Conservation (phyloP, 352 stramenopile genomes). For the Phytopythium helicoides region DNA sequence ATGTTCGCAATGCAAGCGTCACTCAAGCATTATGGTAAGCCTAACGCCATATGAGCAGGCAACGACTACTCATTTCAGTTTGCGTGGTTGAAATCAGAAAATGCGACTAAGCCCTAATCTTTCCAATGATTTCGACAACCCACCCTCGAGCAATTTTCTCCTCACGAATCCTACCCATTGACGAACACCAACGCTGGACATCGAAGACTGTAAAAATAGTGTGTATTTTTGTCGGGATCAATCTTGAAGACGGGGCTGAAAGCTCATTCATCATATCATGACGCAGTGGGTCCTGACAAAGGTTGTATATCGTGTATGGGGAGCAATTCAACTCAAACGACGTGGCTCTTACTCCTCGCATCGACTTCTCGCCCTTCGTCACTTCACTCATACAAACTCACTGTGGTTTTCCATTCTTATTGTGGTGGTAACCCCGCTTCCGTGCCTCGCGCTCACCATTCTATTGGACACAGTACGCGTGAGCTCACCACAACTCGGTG, state of each 20-base stretch:
- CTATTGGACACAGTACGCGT: constrained; percentile 6
- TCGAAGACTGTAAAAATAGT: neutral
- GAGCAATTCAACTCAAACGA: constrained; percentile 1
- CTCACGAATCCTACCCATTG: too few relatives aligned
- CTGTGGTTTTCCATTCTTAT: constrained; percentile 3
- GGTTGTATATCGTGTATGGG: neutral
- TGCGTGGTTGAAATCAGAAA: too few relatives aligned
- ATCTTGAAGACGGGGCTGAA: too few relatives aligned
- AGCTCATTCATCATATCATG: too few relatives aligned
- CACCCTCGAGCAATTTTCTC: too few relatives aligned
- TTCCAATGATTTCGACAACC: too few relatives aligned
- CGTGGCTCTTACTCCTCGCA: constrained; percentile 6
- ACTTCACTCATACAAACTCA: constrained; percentile 6
- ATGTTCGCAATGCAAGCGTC: constrained; percentile 28
- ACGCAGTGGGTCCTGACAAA: neutral
- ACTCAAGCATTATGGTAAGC: constrained; percentile 29
- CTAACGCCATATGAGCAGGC: too few relatives aligned
- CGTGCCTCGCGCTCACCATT: constrained; percentile 14
- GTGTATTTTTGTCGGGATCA: too few relatives aligned
- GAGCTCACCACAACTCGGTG: too few relatives aligned
- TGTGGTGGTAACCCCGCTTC: constrained; percentile 10
- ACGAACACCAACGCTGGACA: too few relatives aligned
- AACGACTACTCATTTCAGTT: too few relatives aligned
- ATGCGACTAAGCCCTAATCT: too few relatives aligned
- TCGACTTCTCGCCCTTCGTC: constrained; percentile 5